phyloP scores from a whole-genome alignment of 2,329 filamentous ascomycete species.

The Penicillium olsonii region DNA sequence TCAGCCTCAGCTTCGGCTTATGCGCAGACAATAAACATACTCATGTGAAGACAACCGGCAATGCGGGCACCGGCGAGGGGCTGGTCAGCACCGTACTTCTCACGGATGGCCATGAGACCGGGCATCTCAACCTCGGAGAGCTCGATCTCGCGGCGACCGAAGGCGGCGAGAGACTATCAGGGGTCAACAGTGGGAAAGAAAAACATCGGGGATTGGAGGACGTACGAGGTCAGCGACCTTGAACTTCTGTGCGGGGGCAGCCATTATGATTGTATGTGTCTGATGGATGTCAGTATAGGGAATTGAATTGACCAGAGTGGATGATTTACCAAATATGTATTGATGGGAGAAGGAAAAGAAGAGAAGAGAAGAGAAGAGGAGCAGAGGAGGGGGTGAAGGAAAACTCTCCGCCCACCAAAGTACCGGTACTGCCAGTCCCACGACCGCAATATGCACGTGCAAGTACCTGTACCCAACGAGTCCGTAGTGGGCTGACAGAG shows the following conservation, averaged over 20 bases:
- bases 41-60: conserved; percentile 98
- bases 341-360: conserved; percentile 11
- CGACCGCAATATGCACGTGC: background rate
- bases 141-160: conserved; percentile 98
- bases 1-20: conserved; percentile 7
- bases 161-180: conserved; percentile 78
- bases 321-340: conserved; percentile 11
- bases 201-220: conserved; percentile 20
- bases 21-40: conserved; percentile 45
- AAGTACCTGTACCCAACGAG: conserved; percentile 14
- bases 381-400: conserved; percentile 18
- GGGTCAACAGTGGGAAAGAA: conserved; percentile 14
- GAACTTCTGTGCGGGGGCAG: conserved; percentile 86
- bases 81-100: conserved; percentile 90
- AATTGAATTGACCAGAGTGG: background rate
- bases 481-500: conserved; percentile 13
- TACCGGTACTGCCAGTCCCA: background rate
- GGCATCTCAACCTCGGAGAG: conserved; percentile 96
- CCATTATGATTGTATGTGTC: conserved; percentile 50
- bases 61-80: conserved; percentile 93
- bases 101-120: conserved; percentile 91
- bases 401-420: conserved; percentile 17
- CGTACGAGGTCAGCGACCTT: conserved; percentile 92
- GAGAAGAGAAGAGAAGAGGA: conserved; percentile 18
- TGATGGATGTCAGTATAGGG: conserved; percentile 10